Conservation (phyloP, 306 rosid genomes). For the Pachyrhizus erosus region DNA sequence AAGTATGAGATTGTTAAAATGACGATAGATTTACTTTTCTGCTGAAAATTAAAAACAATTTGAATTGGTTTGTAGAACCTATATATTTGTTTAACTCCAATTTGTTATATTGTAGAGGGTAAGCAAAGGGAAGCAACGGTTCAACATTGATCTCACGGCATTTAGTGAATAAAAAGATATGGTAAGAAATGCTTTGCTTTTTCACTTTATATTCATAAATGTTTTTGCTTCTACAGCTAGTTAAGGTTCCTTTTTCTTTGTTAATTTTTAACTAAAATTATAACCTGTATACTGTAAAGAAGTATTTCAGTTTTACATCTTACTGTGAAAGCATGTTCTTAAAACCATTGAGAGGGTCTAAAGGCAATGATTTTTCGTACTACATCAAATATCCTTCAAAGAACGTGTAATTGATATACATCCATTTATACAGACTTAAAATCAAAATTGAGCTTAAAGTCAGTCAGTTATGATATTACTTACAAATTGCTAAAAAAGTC, state of each 20-base stretch:
- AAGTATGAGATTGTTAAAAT: neutral
- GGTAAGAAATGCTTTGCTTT: slow-evolving; percentile 45
- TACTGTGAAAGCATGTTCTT: slow-evolving; percentile 5
- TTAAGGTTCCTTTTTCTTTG: slow-evolving; percentile 11
- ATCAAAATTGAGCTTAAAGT: neutral
- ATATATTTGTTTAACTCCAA: slow-evolving; percentile 30
- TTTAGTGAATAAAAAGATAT: slow-evolving; percentile 58
- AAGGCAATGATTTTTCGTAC: slow-evolving; percentile 10
- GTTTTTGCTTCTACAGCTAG: slow-evolving; percentile 9
- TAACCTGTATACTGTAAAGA: neutral
- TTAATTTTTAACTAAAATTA: neutral
- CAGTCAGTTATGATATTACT: neutral
- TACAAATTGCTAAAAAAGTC: neutral
- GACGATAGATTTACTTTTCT: slow-evolving; percentile 16
- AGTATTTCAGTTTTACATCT: neutral
- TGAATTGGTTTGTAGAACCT: neutral
- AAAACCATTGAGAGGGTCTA: neutral
- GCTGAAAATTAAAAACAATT: neutral
- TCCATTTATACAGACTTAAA: neutral
- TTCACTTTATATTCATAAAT: neutral
- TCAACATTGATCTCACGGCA: slow-evolving; percentile 87
- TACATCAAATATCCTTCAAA: neutral
- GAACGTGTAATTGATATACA: neutral
- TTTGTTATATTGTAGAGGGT: slow-evolving; percentile 61
- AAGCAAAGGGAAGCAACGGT: slow-evolving; percentile 84